A percentile compares a stretch with the other conserved stretches of the same genome.
These are phyloP conservation scores for Carallia pectinifolia DNA, from an alignment of 345 rosid species.

Conservation along the genomic window DNA sequence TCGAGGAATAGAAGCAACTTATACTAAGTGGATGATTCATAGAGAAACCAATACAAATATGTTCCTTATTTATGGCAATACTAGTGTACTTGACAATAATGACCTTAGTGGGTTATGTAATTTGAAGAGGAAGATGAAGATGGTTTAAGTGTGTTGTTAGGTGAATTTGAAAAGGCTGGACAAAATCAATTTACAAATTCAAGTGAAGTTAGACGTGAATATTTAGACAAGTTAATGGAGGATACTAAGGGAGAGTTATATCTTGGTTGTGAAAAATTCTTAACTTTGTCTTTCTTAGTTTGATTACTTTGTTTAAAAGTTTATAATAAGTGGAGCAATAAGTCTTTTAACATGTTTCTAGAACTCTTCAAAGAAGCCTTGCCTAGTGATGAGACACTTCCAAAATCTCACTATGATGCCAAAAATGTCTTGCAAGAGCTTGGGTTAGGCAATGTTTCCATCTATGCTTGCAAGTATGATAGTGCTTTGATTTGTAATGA, in stretches of 20 bases:
- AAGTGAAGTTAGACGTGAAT: no score
- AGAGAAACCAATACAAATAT: background rate
- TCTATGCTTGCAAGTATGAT: constrained; percentile 3
- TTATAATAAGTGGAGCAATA: constrained; percentile 1
- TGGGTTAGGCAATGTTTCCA: background rate
- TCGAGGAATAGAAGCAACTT: background rate
- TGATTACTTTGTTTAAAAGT: background rate
- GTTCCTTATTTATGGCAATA: no score
- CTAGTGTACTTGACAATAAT: no score
- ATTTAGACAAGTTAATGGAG: background rate
- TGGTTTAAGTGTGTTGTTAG: background rate
- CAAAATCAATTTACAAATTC: no score
- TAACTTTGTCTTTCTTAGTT: background rate
- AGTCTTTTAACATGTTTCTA: background rate
- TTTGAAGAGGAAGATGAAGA: background rate
- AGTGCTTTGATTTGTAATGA: background rate
- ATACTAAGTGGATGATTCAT: background rate
- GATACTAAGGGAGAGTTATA: background rate
- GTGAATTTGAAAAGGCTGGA: background rate
- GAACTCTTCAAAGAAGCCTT: no score
- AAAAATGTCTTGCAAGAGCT: background rate
- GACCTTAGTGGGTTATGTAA: background rate
- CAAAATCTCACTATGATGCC: background rate
- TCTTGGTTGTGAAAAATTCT: background rate
- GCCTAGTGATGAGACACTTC: background rate